A percentile compares a stretch with the other conserved stretches of the same genome.
These are phyloP conservation scores for Aphanomyces stellatus DNA, from an alignment of 352 stramenopile genomes.

Conservation along the genomic window DNA sequence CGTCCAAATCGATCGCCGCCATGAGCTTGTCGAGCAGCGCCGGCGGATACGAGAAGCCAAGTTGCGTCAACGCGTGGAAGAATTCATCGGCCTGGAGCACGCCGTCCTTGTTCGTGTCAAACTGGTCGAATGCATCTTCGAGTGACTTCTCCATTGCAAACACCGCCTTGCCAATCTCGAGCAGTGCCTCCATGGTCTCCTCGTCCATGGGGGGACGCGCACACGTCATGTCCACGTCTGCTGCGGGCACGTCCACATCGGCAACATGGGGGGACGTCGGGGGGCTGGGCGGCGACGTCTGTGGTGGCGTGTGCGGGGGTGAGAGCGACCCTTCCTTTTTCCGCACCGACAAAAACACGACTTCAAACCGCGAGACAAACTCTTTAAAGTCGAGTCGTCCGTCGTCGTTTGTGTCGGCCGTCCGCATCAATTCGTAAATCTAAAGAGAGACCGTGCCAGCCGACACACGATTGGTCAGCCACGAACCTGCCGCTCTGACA, in stretches of 20 bases:
- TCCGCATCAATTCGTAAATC: slow-evolving; percentile 48
- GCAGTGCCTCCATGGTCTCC: neutral
- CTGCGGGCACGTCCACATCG: slow-evolving; percentile 24
- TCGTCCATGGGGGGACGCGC: slow-evolving; percentile 22
- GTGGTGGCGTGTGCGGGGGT: slow-evolving; percentile 24
- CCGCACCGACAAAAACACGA: slow-evolving; percentile 40
- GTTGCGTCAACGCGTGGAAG: slow-evolving; percentile 35
- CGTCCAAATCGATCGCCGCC: slow-evolving; percentile 80
- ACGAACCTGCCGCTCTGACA: slow-evolving; percentile 71
- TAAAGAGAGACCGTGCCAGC: slow-evolving; percentile 18
- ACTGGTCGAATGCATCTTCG: neutral
- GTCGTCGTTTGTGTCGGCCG: slow-evolving; percentile 47
- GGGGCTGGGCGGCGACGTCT: neutral
- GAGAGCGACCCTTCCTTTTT: neutral
- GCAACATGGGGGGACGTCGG: slow-evolving; percentile 19
- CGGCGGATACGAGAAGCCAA: slow-evolving; percentile 52
- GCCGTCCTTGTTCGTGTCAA: slow-evolving; percentile 21
- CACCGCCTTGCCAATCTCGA: slow-evolving; percentile 54
- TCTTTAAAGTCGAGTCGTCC: slow-evolving; percentile 40
- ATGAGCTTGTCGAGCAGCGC: slow-evolving; percentile 64
- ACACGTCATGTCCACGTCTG: neutral
- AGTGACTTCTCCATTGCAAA: slow-evolving; percentile 32
- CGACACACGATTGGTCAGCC: neutral
- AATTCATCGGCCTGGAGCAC: slow-evolving; percentile 19
- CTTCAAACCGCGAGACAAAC: slow-evolving; percentile 35